Base-by-base conservation (phyloP, 2,329 filamentous ascomycete genomes). In the Alternaria consortialis region DNA sequence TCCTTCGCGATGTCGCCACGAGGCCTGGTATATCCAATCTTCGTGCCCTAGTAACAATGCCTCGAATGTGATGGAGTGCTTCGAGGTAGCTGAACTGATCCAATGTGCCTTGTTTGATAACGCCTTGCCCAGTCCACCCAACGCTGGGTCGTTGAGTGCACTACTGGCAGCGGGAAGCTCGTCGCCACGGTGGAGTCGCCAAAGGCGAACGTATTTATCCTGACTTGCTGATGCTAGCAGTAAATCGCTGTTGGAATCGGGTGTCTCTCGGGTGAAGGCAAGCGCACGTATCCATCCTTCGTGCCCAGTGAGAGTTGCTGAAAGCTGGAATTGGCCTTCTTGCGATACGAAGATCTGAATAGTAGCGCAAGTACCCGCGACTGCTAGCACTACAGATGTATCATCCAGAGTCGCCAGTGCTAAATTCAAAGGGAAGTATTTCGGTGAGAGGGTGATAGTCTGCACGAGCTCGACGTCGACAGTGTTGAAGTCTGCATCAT, bases 121-220 rank as follows among this genome's bases (percentile, higher is more conserved):
- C 0, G 91, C 91, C 64, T 89, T 90, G 2, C 91, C 90, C 0
- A 89, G 85, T 7, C 85, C 85, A 13, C 87, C 88, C 5, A 84
- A 70, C 20, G 85, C 48, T 9, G 87, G 85, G 62, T 91, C 88
- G 11, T 83, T 80, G 5, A 86, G 83, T 1, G 84, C 82, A 7
- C 80, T 82, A 39, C 85, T 85, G 51, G 85, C 82, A 0, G 84
- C 80, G 1, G 89, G 88, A 2, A 91, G 80, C 34, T 89, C 87
- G 60, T 86, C 85, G 34, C 92, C 92, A 63, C 86, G 83, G 65
- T 91, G 91, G 36, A 99, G 81, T 59, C 94, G 88, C 95, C 95
- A 99, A 36, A 99, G 86, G 40, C 95, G 91, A 60, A 98, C 90
- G 73, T 98, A 99, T 80, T 97, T 97, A 79, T 99, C 95, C 78